A percentile compares a stretch with the other conserved stretches of the same genome.
These are phyloP conservation scores for Fraxinus angustifolia DNA, from an alignment of 305 asterid genomes.

Conservation along the genomic window DNA sequence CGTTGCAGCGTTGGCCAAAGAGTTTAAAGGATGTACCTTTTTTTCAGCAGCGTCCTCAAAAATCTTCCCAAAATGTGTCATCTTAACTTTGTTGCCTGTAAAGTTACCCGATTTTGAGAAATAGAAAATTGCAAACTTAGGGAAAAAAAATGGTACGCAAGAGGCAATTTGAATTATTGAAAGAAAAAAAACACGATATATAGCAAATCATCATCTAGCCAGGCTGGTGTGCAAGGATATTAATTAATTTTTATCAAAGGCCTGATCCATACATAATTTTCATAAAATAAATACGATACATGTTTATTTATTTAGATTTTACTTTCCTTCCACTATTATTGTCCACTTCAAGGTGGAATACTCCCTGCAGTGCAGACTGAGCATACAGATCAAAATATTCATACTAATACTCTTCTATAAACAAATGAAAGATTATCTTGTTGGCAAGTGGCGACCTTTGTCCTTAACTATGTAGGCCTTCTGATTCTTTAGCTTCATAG, in stretches of 20 bases:
- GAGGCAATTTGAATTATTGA: background rate
- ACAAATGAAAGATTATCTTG: too few species aligned
- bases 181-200: background rate
- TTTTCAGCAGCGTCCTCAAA: slow-evolving; percentile 19
- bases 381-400: too few species aligned
- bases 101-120: background rate
- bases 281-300: background rate
- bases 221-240: background rate
- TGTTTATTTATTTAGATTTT: too few species aligned
- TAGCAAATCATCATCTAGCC: background rate
- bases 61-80: slow-evolving; percentile 15
- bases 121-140: background rate
- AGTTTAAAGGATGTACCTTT: slow-evolving; percentile 27
- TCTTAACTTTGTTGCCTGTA: slow-evolving; percentile 29
- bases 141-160: background rate
- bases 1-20: too few species aligned
- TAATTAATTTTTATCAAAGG: background rate
- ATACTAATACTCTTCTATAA: too few species aligned
- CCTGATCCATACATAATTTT: background rate
- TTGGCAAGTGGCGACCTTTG: too few species aligned
- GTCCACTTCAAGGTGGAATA: too few species aligned
- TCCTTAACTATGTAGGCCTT: too few species aligned
- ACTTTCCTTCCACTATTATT: too few species aligned
- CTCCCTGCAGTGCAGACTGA: too few species aligned
- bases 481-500: too few species aligned